These are phyloP conservation scores for Nadsonia commutata DNA, from an alignment of 1,139 yeast genomes.

Conservation along the genomic window DNA sequence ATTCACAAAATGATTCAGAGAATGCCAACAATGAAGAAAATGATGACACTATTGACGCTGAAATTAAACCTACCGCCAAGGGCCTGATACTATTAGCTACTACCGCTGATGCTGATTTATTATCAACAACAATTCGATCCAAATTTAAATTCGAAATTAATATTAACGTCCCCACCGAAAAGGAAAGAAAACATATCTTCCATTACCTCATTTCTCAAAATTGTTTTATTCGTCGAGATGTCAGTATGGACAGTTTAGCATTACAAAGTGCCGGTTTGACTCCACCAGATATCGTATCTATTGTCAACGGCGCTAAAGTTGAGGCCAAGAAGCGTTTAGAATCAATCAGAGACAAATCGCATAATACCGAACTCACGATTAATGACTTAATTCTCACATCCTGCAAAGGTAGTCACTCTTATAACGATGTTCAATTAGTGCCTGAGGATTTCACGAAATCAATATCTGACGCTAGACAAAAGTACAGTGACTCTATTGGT, in stretches of 20 bases:
- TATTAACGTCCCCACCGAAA: conserved; percentile 64
- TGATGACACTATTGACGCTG: conserved; percentile 1
- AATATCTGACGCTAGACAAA: conserved; percentile 69
- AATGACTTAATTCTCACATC: conserved; percentile 16
- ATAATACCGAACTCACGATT: conserved; percentile 10
- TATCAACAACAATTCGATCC: conserved; percentile 54
- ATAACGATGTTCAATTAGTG: conserved; percentile 41
- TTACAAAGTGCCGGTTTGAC: conserved; percentile 87
- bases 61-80: not conserved
- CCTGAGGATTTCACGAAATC: conserved; percentile 60
- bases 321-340: conserved; percentile 39
- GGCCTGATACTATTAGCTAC: conserved; percentile 51
- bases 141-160: conserved; percentile 64
- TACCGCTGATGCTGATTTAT: conserved; percentile 52
- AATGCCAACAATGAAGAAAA: conserved; percentile 3
- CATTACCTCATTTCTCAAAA: conserved; percentile 26
- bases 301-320: conserved; percentile 50
- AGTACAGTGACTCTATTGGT: conserved; percentile 87
- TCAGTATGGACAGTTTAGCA: conserved; percentile 47
- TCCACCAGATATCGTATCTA: conserved; percentile 66
- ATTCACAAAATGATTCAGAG: conserved; percentile 8
- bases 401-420: conserved; percentile 17
- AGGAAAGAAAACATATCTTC: conserved; percentile 55
- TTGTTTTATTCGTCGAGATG: conserved; percentile 30
- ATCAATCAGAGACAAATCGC: conserved; percentile 13